Base-by-base conservation (phyloP, 352 stramenopile species). In the Albugo laibachii region DNA sequence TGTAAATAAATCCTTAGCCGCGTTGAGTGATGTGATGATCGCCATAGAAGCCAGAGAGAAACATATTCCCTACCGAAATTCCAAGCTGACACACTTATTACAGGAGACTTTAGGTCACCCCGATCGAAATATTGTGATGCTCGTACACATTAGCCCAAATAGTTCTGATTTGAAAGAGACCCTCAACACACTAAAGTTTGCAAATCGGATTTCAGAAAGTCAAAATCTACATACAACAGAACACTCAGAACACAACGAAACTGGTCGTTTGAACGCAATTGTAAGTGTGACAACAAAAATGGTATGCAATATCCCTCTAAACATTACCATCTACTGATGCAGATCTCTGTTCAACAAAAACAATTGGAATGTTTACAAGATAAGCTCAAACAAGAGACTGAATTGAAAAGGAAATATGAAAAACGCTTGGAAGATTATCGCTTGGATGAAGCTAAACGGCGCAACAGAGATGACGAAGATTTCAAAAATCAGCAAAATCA, bases 1-100 rank as follows among this genome's bases (percentile, higher is more conserved):
- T 42, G 83, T 92, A 43, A 81, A 84, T 59, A 82, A 85, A 53
- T 88, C 75, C 43, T 62, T 92, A 0, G 59, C 69, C 12, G 75
- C 78, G 6, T 55, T 92, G 15, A 66, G 65, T 10, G 74, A 92
- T 44, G 78, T 92, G 8, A 52, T 88, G 34, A 55, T 64, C 8
- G 68, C 76, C 13, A 50, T 86, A 31, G 50, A 76, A 27, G 66
- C 69, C 1, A 83, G 82, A 55, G 74, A 91, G 16, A 84, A 85
- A 19, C 74, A 88, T 53, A 64, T 92, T 2, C 77, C 76, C 41
- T 92, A 79, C 47, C 63, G 79, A 12, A 88, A 92, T 47, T 82
- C 73, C 11, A 92, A 92, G 57, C 65, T 92, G 18, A 92, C 79
- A 15, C 72, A 87, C 50, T 49, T 92, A 50, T 57, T 92, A 21